These are phyloP conservation scores for Arabis alpina DNA, from an alignment of 345 rosid genomes.

Conservation along the genomic window DNA sequence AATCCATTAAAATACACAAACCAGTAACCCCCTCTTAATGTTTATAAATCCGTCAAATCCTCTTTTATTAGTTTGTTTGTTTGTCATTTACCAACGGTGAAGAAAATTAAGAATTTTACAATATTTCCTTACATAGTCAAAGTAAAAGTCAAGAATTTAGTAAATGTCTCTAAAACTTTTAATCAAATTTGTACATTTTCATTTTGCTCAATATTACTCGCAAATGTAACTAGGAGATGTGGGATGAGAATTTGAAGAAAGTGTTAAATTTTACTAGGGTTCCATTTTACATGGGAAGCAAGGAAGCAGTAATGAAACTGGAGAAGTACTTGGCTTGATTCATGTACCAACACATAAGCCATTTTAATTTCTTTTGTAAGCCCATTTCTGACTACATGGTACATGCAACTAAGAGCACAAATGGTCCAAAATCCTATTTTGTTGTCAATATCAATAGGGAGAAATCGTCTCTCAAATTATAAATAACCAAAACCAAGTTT, in stretches of 20 bases:
- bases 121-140: too few species aligned
- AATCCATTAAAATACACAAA: too few species aligned
- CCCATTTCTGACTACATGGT: slow-evolving; percentile 26
- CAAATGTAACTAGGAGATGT: slow-evolving; percentile 90
- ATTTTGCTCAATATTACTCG: slow-evolving; percentile 42
- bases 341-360: slow-evolving; percentile 35
- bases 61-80: too few species aligned
- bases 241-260: slow-evolving; percentile 89
- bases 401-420: slow-evolving; percentile 28
- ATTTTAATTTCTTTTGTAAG: slow-evolving; percentile 22
- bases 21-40: too few species aligned
- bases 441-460: slow-evolving; percentile 21
- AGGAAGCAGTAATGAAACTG: slow-evolving; percentile 86
- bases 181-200: too few species aligned
- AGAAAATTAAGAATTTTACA: too few species aligned
- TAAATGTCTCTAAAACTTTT: too few species aligned
- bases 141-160: too few species aligned
- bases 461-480: slow-evolving; percentile 1
- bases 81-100: too few species aligned
- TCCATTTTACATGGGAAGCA: slow-evolving; percentile 90
- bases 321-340: slow-evolving; percentile 85
- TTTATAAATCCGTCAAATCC: too few species aligned
- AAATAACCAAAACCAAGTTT: slow-evolving; percentile 9
- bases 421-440: slow-evolving; percentile 25
- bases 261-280: slow-evolving; percentile 84